Evolutionary conservation across 1,284 basidiomycete genomes (phyloP), one percentile per base, ranked within the genome.

Genomic region (Puccinia horiana): DNA sequence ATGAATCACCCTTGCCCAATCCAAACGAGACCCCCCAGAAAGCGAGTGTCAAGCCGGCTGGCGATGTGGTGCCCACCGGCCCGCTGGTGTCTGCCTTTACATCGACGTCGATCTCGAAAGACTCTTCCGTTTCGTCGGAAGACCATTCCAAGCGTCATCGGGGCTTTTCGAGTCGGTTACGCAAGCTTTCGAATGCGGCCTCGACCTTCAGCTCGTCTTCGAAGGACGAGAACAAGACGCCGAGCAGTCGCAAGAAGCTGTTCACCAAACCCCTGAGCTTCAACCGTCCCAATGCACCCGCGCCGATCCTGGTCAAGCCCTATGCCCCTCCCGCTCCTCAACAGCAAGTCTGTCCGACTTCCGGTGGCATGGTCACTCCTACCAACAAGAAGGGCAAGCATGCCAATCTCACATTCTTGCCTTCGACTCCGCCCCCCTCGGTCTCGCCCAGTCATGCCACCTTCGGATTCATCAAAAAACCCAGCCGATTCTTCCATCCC

Each of bases 381-480:
- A 73, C 37, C 11, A 63, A 40, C 63, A 76, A 82, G 58, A 75
- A 82, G 63, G 72, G 72, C 32, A 75, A 67, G 35, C 70, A 65
- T 26, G 0, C 79, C 26, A 65, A 18, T 1, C 79, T 75, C 44
- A 76, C 58, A 9, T 69, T 82, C 63, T 54, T 82, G 20, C 80
- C 73, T 42, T 82, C 58, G 0, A 82, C 80, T 2, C 80, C 80
- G 14, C 80, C 80, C 1, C 65, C 80, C 16, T 82, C 80, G 20
- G 80, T 72, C n/a, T 82, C 80, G 20, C 80, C 80, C 37, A 61
- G 47, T 14, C 47, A n/a, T 5, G 44, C 42, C 14, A 76, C 73
- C 20, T 82, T 82, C 44, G 80, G 80, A 1, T 82, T 82, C 23
- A 74, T 63, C 44, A 73, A 65, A n/a, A 82, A 76, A 37, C 61